phyloP scores from a whole-genome alignment of 441 rosid genomes.

The Raphanus hybrid region DNA sequence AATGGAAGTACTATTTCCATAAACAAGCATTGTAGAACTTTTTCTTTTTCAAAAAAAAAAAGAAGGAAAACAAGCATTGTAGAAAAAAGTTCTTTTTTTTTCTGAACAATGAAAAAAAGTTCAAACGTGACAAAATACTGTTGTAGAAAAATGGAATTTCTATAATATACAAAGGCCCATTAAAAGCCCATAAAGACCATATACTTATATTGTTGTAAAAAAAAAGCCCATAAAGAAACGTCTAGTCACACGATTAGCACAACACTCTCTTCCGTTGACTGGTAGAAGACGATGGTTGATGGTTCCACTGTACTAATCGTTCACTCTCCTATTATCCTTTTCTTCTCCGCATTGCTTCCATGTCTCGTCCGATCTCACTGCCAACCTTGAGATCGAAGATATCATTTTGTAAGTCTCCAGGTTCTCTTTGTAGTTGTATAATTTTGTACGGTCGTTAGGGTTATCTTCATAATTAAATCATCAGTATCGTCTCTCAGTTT shows the following conservation, averaged over 20 bases:
- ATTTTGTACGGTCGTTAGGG: not conserved
- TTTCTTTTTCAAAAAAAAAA: too few species aligned
- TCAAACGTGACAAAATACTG: too few species aligned
- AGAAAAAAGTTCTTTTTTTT: too few species aligned
- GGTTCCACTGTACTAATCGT: not conserved
- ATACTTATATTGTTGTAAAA: too few species aligned
- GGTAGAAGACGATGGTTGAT: constrained; percentile 4
- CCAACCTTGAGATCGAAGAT: not conserved
- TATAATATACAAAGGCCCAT: too few species aligned
- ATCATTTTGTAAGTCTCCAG: constrained; percentile 3
- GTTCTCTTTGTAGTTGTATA: not conserved
- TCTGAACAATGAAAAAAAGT: too few species aligned
- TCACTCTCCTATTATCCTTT: not conserved
- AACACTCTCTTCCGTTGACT: not conserved
- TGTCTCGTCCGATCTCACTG: not conserved
- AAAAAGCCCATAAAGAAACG: not conserved
- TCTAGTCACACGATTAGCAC: not conserved
- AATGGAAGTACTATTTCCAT: too few species aligned
- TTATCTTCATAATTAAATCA: not conserved
- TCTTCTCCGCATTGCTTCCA: not conserved
- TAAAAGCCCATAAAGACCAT: too few species aligned
- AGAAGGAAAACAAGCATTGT: too few species aligned
- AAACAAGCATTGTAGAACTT: too few species aligned
- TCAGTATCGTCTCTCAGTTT: not conserved
- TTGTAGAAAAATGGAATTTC: too few species aligned